Conservation (phyloP, 371 early-diverging fungal genomes). For the Actinomucor elegans region DNA sequence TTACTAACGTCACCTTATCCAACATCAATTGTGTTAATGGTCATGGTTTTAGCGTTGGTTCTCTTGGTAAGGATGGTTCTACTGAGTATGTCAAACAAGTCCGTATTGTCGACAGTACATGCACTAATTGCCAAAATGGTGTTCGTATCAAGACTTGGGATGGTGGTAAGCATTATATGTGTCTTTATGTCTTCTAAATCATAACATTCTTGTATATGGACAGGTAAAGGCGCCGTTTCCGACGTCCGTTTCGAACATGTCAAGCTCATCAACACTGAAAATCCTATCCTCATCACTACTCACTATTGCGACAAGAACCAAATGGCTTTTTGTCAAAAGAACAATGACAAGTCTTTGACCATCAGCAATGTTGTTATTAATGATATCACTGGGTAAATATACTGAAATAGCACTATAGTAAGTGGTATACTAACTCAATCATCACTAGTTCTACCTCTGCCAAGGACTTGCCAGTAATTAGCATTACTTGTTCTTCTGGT, state of each 20-base stretch:
- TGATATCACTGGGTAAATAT: constrained; percentile 23
- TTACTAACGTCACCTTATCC: constrained; percentile 25
- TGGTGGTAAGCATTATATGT: constrained; percentile 35
- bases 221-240: constrained; percentile 23
- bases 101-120: constrained; percentile 19
- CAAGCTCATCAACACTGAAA: constrained; percentile 22
- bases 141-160: constrained; percentile 43
- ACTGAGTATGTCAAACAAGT: constrained; percentile 25
- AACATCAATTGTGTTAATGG: constrained; percentile 25
- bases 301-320: constrained; percentile 38
- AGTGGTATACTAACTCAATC: too few relatives aligned
- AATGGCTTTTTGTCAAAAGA: constrained; percentile 21
- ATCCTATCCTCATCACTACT: constrained; percentile 34
- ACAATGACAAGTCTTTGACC: constrained; percentile 21
- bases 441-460: constrained; percentile 12
- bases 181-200: too few relatives aligned
- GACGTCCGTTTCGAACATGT: constrained; percentile 25
- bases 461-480: constrained; percentile 21
- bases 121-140: constrained; percentile 40
- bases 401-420: too few relatives aligned
- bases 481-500: constrained; percentile 26
- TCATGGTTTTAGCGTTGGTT: constrained; percentile 41
- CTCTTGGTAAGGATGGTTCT: constrained; percentile 32
- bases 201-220: too few relatives aligned
- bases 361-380: constrained; percentile 27